Percentiles rank a stretch among this genome's conserved stretches.
Conservation (phyloP, 768 basidiomycete species). For the Sporobolomyces pararoseus region DNA sequence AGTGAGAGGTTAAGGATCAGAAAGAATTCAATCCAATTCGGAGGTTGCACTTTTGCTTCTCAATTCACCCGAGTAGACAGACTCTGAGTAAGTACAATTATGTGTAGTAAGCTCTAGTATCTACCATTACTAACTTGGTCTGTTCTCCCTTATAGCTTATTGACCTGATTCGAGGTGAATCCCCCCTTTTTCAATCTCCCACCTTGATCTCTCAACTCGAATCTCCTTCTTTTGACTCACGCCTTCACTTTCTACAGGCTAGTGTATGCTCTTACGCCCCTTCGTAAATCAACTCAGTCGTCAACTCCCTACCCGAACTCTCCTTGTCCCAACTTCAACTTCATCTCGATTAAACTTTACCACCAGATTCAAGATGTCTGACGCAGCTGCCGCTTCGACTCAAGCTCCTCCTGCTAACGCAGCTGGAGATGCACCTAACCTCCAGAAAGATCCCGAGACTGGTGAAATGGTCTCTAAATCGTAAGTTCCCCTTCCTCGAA, state of each 20-base stretch:
- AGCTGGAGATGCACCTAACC: conserved; percentile 33
- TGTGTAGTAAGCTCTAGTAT: no score
- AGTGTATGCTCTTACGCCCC: conserved; percentile 43
- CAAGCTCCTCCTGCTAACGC: conserved; percentile 6
- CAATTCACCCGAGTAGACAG: not conserved
- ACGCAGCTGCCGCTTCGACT: conserved; percentile 21
- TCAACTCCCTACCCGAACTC: not conserved
- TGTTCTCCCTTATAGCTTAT: no score
- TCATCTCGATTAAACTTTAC: not conserved
- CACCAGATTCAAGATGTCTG: conserved; percentile 7
- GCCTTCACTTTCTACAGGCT: not conserved
- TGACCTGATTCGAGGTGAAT: not conserved
- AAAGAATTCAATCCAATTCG: not conserved
- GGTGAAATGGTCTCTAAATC: conserved; percentile 96
- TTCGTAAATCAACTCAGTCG: conserved; percentile 2
- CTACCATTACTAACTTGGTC: no score
- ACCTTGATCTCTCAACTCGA: not conserved
- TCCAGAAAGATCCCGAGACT: conserved; percentile 60
- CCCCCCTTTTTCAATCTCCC: no score
- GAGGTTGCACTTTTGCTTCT: not conserved
- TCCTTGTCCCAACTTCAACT: not conserved
- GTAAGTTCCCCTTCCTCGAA: conserved; percentile 55
- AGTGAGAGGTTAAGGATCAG: not conserved
- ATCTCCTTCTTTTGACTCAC: not conserved
- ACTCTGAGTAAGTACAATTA: no score